Evolutionary conservation across 495 filamentous ascomycete genomes (phyloP).

Genomic region (Lophiotrema nucula): DNA sequence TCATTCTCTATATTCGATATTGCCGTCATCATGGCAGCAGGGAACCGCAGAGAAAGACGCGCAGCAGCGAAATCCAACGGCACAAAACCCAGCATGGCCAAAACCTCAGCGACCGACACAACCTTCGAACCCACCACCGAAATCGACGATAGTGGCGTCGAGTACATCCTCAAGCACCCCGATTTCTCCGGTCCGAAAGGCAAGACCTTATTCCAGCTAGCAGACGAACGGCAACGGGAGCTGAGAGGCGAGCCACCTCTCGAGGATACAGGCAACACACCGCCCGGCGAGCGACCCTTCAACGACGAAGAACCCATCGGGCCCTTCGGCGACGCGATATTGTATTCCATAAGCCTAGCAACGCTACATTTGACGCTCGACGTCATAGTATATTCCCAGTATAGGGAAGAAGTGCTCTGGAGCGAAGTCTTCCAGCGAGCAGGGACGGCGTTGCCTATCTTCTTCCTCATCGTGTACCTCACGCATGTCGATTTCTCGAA

Average conservation of each 20-base stretch:
- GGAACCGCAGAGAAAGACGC: constrained; percentile 47
- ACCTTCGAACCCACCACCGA: constrained; percentile 45
- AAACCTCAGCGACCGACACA: background rate
- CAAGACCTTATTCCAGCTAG: constrained; percentile 63
- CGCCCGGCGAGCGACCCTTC: constrained; percentile 29
- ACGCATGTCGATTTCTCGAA: constrained; percentile 49
- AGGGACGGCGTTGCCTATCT: constrained; percentile 53
- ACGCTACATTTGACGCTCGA: constrained; percentile 87
- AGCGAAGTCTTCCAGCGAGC: constrained; percentile 53
- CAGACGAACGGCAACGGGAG: constrained; percentile 51
- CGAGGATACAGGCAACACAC: constrained; percentile 38
- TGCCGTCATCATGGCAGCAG: constrained; percentile 26
- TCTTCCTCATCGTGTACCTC: constrained; percentile 59
- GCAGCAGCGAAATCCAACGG: constrained; percentile 23
- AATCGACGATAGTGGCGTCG: constrained; percentile 38
- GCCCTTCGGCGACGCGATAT: constrained; percentile 57
- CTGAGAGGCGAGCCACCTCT: constrained; percentile 22
- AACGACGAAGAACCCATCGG: constrained; percentile 48
- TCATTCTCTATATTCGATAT: no score
- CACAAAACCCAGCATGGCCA: background rate
- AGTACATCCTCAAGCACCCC: constrained; percentile 54
- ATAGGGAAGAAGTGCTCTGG: constrained; percentile 67
- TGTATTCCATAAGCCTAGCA: constrained; percentile 68
- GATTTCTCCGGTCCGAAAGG: constrained; percentile 56
- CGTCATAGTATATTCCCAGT: constrained; percentile 89